phyloP scores from a whole-genome alignment of 257 asterid species.

The Solanum commersonii region DNA sequence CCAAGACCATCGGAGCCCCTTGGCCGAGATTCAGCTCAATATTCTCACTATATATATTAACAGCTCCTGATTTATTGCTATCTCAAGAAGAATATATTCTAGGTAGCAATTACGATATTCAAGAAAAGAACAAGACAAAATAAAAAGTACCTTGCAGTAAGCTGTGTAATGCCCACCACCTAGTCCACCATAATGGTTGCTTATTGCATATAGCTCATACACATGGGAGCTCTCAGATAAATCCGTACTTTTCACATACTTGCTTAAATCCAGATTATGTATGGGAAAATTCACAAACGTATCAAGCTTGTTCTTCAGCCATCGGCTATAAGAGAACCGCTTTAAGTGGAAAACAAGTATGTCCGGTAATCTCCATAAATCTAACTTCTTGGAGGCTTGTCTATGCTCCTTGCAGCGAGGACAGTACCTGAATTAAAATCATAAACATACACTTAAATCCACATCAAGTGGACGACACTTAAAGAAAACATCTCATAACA shows the following conservation, averaged over 20 bases:
- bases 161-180: conserved; percentile 98
- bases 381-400: conserved; percentile 92
- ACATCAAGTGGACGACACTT: conserved; percentile 2
- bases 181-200: conserved; percentile 96
- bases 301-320: conserved; percentile 93
- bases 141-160: conserved; percentile 67
- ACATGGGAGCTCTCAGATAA: conserved; percentile 50
- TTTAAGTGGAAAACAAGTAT: conserved; percentile 84
- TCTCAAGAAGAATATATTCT: neutral
- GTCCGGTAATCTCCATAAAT: conserved; percentile 89
- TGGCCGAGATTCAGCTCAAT: neutral
- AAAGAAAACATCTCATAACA: neutral
- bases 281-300: conserved; percentile 82
- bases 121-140: neutral
- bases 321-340: conserved; percentile 79
- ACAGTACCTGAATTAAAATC: conserved; percentile 62
- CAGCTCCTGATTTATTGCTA: neutral
- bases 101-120: neutral
- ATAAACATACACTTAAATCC: neutral
- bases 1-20: neutral
- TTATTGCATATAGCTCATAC: conserved; percentile 84
- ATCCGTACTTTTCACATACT: conserved; percentile 55
- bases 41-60: neutral
- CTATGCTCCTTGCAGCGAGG: conserved; percentile 90
- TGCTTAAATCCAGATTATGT: conserved; percentile 71